phyloP scores from a whole-genome alignment of 768 basidiomycete species.

The Kwoniella dendrophila region DNA sequence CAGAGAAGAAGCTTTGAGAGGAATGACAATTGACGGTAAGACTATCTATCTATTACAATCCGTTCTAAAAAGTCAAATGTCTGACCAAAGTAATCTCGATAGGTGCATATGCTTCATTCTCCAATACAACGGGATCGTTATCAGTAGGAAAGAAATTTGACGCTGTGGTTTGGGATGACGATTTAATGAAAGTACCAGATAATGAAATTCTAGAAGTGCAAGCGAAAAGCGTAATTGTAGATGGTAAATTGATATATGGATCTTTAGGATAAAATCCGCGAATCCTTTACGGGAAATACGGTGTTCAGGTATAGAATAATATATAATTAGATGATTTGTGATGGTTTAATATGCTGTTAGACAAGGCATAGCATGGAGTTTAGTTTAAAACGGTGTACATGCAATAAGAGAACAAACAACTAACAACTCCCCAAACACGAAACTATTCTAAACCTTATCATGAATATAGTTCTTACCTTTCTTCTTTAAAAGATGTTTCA shows the following conservation, averaged over 20 bases:
- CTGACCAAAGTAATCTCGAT: background rate
- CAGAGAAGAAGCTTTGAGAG: constrained; percentile 70
- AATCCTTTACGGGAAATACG: background rate
- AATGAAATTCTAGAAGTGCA: constrained; percentile 68
- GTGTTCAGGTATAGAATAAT: no score
- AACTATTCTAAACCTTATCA: background rate
- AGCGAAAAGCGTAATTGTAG: constrained; percentile 73
- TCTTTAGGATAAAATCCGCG: background rate
- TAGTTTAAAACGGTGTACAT: no score
- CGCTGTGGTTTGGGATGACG: constrained; percentile 76
- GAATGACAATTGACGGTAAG: constrained; percentile 76
- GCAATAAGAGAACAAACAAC: no score
- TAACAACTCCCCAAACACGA: no score
- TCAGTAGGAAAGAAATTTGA: constrained; percentile 79
- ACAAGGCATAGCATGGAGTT: no score
- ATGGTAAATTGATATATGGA: constrained; percentile 71
- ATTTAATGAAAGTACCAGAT: constrained; percentile 69
- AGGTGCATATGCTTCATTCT: constrained; percentile 83
- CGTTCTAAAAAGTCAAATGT: background rate
- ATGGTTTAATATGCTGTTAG: no score
- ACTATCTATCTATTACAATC: background rate
- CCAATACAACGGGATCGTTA: constrained; percentile 70
- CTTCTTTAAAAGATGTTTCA: constrained; percentile 1
- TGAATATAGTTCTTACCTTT: background rate
- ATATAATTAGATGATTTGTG: no score